Base-by-base conservation (phyloP, 2,329 filamentous ascomycete species). In the Zalaria sp. region DNA sequence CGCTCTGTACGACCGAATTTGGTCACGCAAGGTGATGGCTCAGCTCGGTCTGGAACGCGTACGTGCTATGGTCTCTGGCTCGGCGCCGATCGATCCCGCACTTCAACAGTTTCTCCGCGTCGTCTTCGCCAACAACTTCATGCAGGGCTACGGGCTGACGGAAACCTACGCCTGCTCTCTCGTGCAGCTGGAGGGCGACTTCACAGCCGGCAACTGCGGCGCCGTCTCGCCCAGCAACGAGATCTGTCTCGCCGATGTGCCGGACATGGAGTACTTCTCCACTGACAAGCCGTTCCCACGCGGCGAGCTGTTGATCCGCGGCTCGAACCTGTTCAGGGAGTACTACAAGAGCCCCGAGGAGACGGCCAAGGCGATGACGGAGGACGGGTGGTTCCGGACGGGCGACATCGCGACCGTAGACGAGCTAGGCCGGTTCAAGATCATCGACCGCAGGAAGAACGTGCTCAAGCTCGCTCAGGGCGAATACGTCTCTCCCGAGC, bases 401-500 rank as follows among this genome's bases (percentile, higher is more conserved):
- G 91, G 91, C 42, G 91, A 98, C 55, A 89, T 98, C 50, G 85
- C 79, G 56, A 75, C 79, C 49, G 71, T 98, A 25, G 91, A 98
- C 62, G 78, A 79, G 51, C 63, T 83, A 56, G 91, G 91, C 47
- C 84, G 88, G 46, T 81, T 96, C 69, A 79, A 77, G 63, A 93
- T 98, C 62, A 81, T 98, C 54, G 91, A 98, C 63, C 87, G 91
- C 54, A 81, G 87, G 66, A 98, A 98, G 81, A 96, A 96, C 64
- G 85, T 98, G n/a, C 77, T 98, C 58, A 98, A 98, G 73, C 77
- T 98, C 43, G 81, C 89, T 0, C 91, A 98, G 64, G 91, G 91
- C 60, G 91, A 98, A 67, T 98, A 98, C 65, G 86, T 98, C 55
- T 94, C 88, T 1, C 91, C 91, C 9, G 91, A 98, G 67, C 84